Evolutionary conservation across 352 stramenopile genomes (phyloP).

Genomic region (Phytophthora podocarpi): DNA sequence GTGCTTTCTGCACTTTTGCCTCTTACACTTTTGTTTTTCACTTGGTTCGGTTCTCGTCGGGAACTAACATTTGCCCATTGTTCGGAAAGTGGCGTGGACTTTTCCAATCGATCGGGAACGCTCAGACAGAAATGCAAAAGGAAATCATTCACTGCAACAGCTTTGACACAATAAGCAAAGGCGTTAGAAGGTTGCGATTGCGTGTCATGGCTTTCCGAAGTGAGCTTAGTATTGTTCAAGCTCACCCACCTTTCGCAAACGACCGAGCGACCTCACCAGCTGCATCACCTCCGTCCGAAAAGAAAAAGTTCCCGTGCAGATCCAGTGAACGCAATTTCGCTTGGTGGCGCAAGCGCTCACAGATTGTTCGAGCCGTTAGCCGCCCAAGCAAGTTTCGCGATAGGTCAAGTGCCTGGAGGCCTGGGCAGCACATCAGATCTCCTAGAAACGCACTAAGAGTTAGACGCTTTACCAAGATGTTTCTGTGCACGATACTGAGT

Average conservation of each 20-base stretch:
- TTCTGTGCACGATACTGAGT: no score
- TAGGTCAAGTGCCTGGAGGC: conserved; percentile 36
- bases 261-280: conserved; percentile 31
- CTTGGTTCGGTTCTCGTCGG: not conserved
- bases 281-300: conserved; percentile 33
- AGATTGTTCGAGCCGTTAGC: conserved; percentile 29
- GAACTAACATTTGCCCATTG: not conserved
- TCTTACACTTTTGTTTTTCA: not conserved
- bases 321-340: conserved; percentile 35
- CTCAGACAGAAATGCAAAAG: conserved; percentile 27
- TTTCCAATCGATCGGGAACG: conserved; percentile 3
- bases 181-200: not conserved
- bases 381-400: conserved; percentile 47
- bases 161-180: conserved; percentile 4
- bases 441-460: conserved; percentile 17
- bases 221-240: not conserved
- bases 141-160: conserved; percentile 21
- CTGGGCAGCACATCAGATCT: conserved; percentile 31
- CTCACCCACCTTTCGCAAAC: conserved; percentile 18
- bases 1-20: conserved; percentile 3
- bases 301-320: conserved; percentile 46
- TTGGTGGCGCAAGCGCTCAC: conserved; percentile 37
- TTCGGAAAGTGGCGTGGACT: not conserved
- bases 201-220: no score
- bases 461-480: not conserved